Percentiles rank a stretch among this genome's conserved stretches.
Evolutionary conservation across 2,329 filamentous ascomycete species (phyloP).

Genomic region (Colletotrichum aenigma): DNA sequence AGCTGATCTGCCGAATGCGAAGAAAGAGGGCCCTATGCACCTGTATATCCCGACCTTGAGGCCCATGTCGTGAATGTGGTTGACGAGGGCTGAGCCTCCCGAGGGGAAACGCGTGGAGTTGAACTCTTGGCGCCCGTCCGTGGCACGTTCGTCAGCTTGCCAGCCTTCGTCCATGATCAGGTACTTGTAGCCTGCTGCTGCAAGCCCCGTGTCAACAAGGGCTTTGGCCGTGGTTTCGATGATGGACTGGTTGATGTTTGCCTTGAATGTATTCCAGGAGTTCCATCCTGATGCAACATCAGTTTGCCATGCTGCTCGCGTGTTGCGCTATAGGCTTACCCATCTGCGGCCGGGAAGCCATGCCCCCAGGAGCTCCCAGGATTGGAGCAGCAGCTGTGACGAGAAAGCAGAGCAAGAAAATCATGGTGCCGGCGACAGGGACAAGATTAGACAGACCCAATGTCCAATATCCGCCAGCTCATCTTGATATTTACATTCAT

Average conservation of each 20-base stretch:
- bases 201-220: neutral
- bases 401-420: neutral
- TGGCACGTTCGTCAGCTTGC: neutral
- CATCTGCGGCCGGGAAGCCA: neutral
- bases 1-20: neutral
- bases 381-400: neutral
- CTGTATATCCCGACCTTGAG: constrained; percentile 60
- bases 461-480: neutral
- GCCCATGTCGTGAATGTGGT: constrained; percentile 49
- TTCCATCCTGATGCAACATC: constrained; percentile 7
- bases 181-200: constrained; percentile 3
- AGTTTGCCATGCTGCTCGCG: neutral
- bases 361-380: neutral
- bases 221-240: constrained; percentile 12
- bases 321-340: neutral
- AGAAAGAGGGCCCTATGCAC: neutral
- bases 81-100: constrained; percentile 46
- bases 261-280: constrained; percentile 20
- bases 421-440: neutral
- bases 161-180: constrained; percentile 16
- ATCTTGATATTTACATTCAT: neutral
- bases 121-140: neutral
- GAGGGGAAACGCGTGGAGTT: constrained; percentile 1
- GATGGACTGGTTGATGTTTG: constrained; percentile 23
- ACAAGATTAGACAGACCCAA: neutral